Conservation (phyloP, 2,329 filamentous ascomycete genomes). For the Penicillium sp. region DNA sequence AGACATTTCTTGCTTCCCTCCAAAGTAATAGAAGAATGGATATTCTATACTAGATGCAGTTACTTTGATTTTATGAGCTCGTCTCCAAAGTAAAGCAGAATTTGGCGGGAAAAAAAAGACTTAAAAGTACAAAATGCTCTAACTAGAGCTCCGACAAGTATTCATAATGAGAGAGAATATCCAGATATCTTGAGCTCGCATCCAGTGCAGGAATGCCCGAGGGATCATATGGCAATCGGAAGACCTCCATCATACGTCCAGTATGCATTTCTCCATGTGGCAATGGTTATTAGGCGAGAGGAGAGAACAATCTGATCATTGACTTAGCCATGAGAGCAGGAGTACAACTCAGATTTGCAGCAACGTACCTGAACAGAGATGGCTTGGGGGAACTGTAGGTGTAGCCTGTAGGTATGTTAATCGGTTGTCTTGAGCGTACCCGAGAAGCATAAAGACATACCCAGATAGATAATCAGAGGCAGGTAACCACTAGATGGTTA, state of each 20-base stretch:
- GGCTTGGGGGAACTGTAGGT: conserved; percentile 90
- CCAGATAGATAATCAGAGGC: conserved; percentile 93
- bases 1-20: not conserved
- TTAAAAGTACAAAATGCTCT: conserved; percentile 4
- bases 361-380: conserved; percentile 64
- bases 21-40: no score
- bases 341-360: conserved; percentile 8
- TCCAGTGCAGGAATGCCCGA: not conserved
- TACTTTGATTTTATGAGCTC: not conserved
- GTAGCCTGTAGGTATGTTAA: conserved; percentile 61
- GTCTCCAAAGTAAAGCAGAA: not conserved
- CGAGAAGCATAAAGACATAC: conserved; percentile 49
- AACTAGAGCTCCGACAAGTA: not conserved
- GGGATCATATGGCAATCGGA: not conserved
- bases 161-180: not conserved
- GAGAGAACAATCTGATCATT: conserved; percentile 40
- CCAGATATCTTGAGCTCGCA: not conserved
- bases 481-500: conserved; percentile 72
- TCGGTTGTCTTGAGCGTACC: conserved; percentile 7
- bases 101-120: not conserved
- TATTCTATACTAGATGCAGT: no score
- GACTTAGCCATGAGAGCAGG: conserved; percentile 15
- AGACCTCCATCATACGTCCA: not conserved
- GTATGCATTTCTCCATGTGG: not conserved
- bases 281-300: conserved; percentile 35